Conservation (phyloP, 306 rosid species). For the Castanea mollissima region DNA sequence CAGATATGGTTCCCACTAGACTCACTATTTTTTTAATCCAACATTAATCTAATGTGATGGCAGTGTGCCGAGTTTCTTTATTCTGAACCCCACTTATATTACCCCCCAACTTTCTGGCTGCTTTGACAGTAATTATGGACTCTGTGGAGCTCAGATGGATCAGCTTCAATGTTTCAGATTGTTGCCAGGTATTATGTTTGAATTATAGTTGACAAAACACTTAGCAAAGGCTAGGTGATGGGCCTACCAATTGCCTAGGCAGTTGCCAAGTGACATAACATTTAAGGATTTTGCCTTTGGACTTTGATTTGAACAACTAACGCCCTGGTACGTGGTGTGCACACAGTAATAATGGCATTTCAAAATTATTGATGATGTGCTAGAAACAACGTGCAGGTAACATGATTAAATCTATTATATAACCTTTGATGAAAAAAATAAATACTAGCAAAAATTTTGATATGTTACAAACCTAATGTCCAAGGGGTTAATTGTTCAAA, state of each 20-base stretch:
- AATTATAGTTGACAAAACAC: conserved; percentile 18
- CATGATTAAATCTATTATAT: no score
- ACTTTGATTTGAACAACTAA: no score
- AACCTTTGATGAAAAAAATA: no score
- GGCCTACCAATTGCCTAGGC: not conserved
- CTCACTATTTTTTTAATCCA: not conserved
- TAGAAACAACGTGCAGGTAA: no score
- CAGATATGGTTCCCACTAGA: not conserved
- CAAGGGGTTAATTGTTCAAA: no score
- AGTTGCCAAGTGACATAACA: not conserved
- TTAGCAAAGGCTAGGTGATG: not conserved
- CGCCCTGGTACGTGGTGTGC: no score
- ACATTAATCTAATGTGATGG: conserved; percentile 4
- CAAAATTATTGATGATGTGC: no score
- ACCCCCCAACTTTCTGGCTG: conserved; percentile 7
- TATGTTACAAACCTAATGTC: no score
- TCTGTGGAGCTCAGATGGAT: conserved; percentile 45
- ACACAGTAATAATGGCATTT: no score
- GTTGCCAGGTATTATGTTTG: conserved; percentile 71
- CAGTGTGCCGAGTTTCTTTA: not conserved
- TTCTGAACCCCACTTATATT: not conserved
- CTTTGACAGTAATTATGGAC: conserved; percentile 55
- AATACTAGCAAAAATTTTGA: no score
- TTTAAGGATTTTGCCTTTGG: not conserved
- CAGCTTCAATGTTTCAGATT: conserved; percentile 65